Evolutionary conservation across 352 stramenopile species (phyloP), one percentile per base, ranked within the genome.

Genomic region (Phytophthora boehmeriae): DNA sequence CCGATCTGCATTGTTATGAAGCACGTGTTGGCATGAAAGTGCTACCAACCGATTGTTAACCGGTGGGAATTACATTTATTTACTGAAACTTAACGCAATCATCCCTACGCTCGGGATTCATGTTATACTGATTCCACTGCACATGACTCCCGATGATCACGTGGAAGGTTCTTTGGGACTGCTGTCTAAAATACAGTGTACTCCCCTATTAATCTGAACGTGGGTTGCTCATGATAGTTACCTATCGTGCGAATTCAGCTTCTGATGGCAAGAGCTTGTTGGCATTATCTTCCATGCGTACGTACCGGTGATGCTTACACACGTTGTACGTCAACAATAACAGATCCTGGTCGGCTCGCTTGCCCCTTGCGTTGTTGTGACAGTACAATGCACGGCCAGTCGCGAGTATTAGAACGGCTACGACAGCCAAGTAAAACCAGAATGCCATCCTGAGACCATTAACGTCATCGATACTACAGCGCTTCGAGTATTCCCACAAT

Each of bases 401-500:
- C 19, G 61, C 51, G 5, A 78, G 34, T n/a, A 76, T 25, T 13
- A 93, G 14, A 47, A 76, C 25, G 0, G 46, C 75, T 8, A 77
- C 63, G 5, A 79, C 59, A 1, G 65, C 59, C 8, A 88, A 50
- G 48, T 91, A 89, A 30, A 73, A 73, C 10, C 54, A 72, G 27
- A 78, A 75, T 4, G 68, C 66, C 9, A 49, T 73, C 54, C 68
- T 54, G 2, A 89, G 66, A 1, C 76, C 54, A 42, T 80, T 58
- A 27, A 72, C 70, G 55, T 91, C 82, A 2, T 76, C 59, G 23
- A 91, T 74, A 16, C 77, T 76, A 25, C 89, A 75, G 17, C 82
- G 82, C 32, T 89, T 79, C 4, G 82, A 71, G 39, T 86, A 91
- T 8, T 79, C n/a, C 73, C 5, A 91, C 82, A 46, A 89, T 78